These are phyloP conservation scores for Fusarium fujikuroi DNA, from an alignment of 2,329 filamentous ascomycete genomes.

Conservation along the genomic window DNA sequence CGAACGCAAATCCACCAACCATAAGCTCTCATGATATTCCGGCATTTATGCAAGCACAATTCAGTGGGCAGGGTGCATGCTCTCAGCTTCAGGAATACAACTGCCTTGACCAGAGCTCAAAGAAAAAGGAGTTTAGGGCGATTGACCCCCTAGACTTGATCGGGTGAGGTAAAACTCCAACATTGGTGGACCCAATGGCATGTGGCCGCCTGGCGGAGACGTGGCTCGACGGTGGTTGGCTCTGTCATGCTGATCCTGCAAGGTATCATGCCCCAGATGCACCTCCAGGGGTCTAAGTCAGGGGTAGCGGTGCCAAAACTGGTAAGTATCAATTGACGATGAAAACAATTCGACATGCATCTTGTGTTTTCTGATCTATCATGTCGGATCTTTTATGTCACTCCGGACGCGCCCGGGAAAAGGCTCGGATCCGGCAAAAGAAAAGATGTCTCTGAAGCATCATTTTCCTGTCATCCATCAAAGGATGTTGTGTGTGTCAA, in stretches of 20 bases:
- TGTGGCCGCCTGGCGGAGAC: constrained; percentile 37
- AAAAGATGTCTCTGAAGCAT: constrained; percentile 3
- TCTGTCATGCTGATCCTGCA: constrained; percentile 39
- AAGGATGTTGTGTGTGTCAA: background rate
- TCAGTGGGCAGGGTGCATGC: background rate
- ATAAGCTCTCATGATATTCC: background rate
- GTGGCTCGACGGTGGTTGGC: constrained; percentile 32
- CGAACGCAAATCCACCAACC: background rate
- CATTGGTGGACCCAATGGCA: constrained; percentile 35
- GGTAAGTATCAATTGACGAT: constrained; percentile 11
- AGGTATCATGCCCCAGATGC: constrained; percentile 36
- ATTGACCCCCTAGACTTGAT: constrained; percentile 38
- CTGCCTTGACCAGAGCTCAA: constrained; percentile 1
- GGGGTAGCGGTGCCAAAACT: constrained; percentile 34
- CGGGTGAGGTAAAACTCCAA: constrained; percentile 41
- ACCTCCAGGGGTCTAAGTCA: constrained; percentile 35
- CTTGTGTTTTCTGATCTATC: background rate
- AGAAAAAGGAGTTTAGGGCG: constrained; percentile 20
- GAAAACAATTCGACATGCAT: constrained; percentile 15
- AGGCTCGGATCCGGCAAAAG: constrained; percentile 26
- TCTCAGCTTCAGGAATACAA: background rate
- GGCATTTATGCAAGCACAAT: background rate
- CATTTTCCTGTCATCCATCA: background rate
- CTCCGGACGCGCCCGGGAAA: constrained; percentile 1
- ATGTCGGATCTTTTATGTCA: constrained; percentile 25